These are phyloP conservation scores for Fragilariopsis cylindrus DNA, from an alignment of 108 stramenopile species.

Conservation along the genomic window DNA sequence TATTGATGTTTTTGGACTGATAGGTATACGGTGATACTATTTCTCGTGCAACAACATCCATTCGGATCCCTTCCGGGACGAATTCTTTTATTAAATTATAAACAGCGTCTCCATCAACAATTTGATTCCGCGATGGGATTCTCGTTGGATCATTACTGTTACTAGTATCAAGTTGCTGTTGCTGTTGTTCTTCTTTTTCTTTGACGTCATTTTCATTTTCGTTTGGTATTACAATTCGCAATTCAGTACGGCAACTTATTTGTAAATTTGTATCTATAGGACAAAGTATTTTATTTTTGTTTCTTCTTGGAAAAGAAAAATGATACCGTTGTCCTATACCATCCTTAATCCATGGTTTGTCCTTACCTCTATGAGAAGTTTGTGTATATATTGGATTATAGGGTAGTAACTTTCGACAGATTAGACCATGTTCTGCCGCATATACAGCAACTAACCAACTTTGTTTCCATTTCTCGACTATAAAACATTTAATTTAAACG, in stretches of 20 bases:
- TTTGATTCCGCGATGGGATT: slow-evolving; percentile 34
- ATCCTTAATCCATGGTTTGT: slow-evolving; percentile 56
- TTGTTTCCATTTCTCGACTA: slow-evolving; percentile 56
- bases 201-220: slow-evolving; percentile 2
- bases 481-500: not conserved
- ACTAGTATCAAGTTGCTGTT: no score
- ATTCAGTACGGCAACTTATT: slow-evolving; percentile 79
- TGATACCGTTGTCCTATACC: slow-evolving; percentile 52
- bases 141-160: no score
- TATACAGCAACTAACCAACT: slow-evolving; percentile 74
- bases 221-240: slow-evolving; percentile 57
- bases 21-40: slow-evolving; percentile 28
- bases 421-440: slow-evolving; percentile 62
- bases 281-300: no score
- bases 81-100: slow-evolving; percentile 42
- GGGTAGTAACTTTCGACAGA: slow-evolving; percentile 47
- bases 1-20: not conserved
- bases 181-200: no score
- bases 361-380: slow-evolving; percentile 77
- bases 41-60: slow-evolving; percentile 62
- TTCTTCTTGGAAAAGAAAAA: slow-evolving; percentile 45
- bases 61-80: slow-evolving; percentile 62
- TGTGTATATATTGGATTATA: slow-evolving; percentile 57
- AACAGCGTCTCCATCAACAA: slow-evolving; percentile 61
- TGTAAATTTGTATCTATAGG: slow-evolving; percentile 50